Evolutionary conservation across 2,329 filamentous ascomycete species (phyloP).

Genomic region (Verticillium albo-atrum): DNA sequence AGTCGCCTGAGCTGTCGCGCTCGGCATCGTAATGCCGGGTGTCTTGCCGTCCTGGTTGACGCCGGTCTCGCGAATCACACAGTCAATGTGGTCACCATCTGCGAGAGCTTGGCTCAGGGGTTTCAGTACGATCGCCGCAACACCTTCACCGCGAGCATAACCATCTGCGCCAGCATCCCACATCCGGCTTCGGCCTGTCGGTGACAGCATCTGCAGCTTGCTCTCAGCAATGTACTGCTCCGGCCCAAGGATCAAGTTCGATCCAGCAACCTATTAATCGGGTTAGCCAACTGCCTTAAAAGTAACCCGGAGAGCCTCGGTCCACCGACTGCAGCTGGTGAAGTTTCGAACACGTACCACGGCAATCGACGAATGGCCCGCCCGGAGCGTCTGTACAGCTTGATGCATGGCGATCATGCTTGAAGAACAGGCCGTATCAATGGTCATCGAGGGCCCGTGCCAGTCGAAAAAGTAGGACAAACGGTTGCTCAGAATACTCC

Average conservation of each 20-base stretch:
- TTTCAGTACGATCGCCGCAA: constrained; percentile 43
- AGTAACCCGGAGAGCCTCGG: no score
- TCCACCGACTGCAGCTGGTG: no score
- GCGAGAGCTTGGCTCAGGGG: constrained; percentile 34
- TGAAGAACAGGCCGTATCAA: constrained; percentile 30
- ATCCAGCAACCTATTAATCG: constrained; percentile 26
- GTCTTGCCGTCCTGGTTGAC: constrained; percentile 15
- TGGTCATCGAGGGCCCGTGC: constrained; percentile 19
- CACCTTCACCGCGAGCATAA: constrained; percentile 47
- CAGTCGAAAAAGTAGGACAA: constrained; percentile 21
- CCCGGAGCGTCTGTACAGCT: constrained; percentile 21
- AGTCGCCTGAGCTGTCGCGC: constrained; percentile 16
- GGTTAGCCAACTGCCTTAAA: no score
- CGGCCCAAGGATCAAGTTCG: constrained; percentile 22
- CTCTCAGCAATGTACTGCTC: constrained; percentile 9
- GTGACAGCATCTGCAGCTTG: constrained; percentile 19
- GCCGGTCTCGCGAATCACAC: constrained; percentile 17
- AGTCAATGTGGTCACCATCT: constrained; percentile 19
- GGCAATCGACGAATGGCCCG: constrained; percentile 21
- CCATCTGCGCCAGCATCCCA: constrained; percentile 38
- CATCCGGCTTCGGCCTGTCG: constrained; percentile 18
- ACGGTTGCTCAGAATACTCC: constrained; percentile 23
- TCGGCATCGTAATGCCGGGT: constrained; percentile 34
- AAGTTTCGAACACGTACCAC: no score
- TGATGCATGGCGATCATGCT: constrained; percentile 23